Evolutionary conservation across 306 rosid genomes (phyloP).

Genomic region (Dryas alaskensis): DNA sequence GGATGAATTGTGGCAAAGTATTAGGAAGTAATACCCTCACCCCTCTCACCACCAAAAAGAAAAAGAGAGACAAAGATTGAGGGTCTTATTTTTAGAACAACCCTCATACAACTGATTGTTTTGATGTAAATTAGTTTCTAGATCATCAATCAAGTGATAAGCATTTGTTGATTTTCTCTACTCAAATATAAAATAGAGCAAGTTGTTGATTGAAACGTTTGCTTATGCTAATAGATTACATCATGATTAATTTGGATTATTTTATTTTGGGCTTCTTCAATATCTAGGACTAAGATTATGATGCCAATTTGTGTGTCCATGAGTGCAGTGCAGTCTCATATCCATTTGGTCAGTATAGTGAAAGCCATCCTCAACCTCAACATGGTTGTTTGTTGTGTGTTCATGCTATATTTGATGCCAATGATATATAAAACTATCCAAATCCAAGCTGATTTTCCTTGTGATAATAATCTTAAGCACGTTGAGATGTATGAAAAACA

Average conservation of each 20-base stretch:
- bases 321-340: background rate
- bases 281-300: background rate
- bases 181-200: background rate
- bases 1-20: constrained; percentile 49
- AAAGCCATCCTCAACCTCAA: too few species aligned
- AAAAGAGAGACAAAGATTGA: background rate
- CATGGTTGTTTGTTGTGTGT: background rate
- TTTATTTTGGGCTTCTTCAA: background rate
- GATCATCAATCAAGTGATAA: constrained; percentile 6
- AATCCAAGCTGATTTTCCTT: background rate
- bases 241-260: background rate
- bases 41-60: background rate
- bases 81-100: constrained; percentile 27
- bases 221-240: background rate
- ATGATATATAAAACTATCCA: background rate
- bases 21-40: constrained; percentile 1
- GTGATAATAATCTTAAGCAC: background rate
- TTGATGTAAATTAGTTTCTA: background rate
- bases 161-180: background rate
- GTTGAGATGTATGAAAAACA: background rate
- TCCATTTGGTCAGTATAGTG: background rate
- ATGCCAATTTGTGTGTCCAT: background rate
- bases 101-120: constrained; percentile 3
- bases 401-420: background rate
- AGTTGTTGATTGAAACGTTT: background rate